Conservation (phyloP, 83 land plant genomes). For the Larix sibirica region DNA sequence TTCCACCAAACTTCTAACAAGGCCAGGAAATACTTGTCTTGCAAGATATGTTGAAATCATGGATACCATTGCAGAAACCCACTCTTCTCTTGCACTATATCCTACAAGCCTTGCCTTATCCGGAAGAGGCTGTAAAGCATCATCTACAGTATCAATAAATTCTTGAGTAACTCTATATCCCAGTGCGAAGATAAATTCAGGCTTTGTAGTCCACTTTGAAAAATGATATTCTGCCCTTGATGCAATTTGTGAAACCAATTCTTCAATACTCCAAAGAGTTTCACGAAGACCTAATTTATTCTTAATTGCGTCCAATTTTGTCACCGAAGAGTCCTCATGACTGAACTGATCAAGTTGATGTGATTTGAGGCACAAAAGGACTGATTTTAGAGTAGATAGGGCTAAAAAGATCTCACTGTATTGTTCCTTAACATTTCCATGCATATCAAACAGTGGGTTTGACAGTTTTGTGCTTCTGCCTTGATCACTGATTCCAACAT, state of each 20-base stretch:
- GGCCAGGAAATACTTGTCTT: conserved; percentile 60
- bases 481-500: conserved; percentile 25
- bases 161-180: conserved; percentile 77
- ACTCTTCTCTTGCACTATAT: conserved; percentile 96
- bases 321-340: background rate
- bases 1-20: conserved; percentile 58
- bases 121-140: conserved; percentile 79
- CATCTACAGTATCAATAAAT: conserved; percentile 83
- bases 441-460: conserved; percentile 80
- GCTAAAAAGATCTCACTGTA: conserved; percentile 77
- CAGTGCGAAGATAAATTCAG: conserved; percentile 91
- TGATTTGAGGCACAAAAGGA: conserved; percentile 65
- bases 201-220: conserved; percentile 88
- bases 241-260: conserved; percentile 72
- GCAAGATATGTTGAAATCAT: conserved; percentile 74
- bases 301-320: conserved; percentile 27
- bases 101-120: conserved; percentile 83
- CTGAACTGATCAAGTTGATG: conserved; percentile 46
- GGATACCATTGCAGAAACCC: conserved; percentile 78
- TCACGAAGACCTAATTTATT: conserved; percentile 36
- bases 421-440: conserved; percentile 57
- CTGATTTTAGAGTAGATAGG: conserved; percentile 78
- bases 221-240: conserved; percentile 69
- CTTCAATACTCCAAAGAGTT: conserved; percentile 89
- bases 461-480: conserved; percentile 24